phyloP scores from a whole-genome alignment of 2,329 filamentous ascomycete genomes.

The Aspergillus hortae region DNA sequence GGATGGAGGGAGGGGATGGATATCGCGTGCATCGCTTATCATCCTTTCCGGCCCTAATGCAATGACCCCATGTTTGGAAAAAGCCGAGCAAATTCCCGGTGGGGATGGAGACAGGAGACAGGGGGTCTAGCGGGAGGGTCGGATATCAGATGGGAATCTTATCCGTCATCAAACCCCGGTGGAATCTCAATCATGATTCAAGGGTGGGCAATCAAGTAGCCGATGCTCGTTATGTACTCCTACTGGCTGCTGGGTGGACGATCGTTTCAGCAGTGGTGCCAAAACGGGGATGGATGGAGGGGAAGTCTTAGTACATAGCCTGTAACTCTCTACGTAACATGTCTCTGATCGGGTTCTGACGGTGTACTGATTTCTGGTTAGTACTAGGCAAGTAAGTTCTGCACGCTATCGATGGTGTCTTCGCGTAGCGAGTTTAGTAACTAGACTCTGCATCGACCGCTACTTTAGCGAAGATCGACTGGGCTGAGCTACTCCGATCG shows the following conservation, averaged over 20 bases:
- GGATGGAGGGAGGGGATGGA: not conserved
- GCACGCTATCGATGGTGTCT: no score
- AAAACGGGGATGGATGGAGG: not conserved
- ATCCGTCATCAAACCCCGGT: not conserved
- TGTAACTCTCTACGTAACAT: slow-evolving; percentile 5
- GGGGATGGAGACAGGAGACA: not conserved
- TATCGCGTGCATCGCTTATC: no score
- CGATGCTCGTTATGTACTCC: not conserved
- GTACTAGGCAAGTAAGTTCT: no score
- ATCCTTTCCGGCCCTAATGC: no score
- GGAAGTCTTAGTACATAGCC: not conserved
- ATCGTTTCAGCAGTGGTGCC: no score
- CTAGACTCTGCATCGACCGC: slow-evolving; percentile 11
- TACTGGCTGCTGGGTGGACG: no score
- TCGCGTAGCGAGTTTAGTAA: slow-evolving; percentile 7
- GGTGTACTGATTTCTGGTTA: no score
- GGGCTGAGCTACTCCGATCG: slow-evolving; percentile 5
- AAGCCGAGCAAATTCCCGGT: no score
- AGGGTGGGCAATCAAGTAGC: not conserved
- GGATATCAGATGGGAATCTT: slow-evolving; percentile 4
- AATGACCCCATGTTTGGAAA: no score
- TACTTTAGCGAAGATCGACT: slow-evolving; percentile 14
- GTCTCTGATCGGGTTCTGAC: not conserved
- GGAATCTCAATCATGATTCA: not conserved
- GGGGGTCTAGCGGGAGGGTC: not conserved